Evolutionary conservation across 202 grass and related monocot species (phyloP).

Genomic region (Schoenoplectus tabernaemontani): DNA sequence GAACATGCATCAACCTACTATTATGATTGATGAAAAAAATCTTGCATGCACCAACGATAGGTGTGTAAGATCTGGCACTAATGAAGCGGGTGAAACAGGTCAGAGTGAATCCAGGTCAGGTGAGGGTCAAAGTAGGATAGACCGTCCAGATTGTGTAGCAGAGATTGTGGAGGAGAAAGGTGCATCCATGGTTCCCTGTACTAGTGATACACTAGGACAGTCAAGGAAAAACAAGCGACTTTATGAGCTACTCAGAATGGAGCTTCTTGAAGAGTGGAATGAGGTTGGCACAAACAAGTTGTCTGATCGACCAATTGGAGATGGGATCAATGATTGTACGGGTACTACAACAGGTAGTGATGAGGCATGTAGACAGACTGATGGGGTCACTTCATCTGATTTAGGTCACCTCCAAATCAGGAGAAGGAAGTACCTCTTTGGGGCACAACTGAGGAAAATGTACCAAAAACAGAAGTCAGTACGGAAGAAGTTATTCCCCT

Average conservation of each 20-base stretch:
- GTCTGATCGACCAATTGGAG: neutral
- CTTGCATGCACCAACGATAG: neutral
- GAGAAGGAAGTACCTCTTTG: constrained; percentile 43
- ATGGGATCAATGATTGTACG: neutral
- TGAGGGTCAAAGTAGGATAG: neutral
- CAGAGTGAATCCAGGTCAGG: neutral
- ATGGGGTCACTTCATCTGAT: constrained; percentile 44
- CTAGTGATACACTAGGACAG: constrained; percentile 30
- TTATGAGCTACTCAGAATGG: constrained; percentile 77
- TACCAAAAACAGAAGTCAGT: constrained; percentile 70
- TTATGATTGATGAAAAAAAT: constrained; percentile 8
- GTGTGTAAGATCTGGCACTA: neutral
- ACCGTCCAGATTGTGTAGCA: constrained; percentile 47
- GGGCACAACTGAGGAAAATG: constrained; percentile 74
- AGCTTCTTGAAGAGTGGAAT: constrained; percentile 53
- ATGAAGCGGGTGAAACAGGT: neutral
- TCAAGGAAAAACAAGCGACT: constrained; percentile 65
- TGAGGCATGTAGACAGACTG: constrained; percentile 17
- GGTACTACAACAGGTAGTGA: neutral
- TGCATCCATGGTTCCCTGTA: neutral
- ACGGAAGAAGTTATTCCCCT: constrained; percentile 72
- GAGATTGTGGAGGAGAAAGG: constrained; percentile 15
- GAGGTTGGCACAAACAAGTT: constrained; percentile 13
- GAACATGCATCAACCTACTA: neutral
- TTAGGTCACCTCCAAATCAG: constrained; percentile 38